Conservation (phyloP, 108 stramenopile genomes). For the Cyclostephanos tholiformis region DNA sequence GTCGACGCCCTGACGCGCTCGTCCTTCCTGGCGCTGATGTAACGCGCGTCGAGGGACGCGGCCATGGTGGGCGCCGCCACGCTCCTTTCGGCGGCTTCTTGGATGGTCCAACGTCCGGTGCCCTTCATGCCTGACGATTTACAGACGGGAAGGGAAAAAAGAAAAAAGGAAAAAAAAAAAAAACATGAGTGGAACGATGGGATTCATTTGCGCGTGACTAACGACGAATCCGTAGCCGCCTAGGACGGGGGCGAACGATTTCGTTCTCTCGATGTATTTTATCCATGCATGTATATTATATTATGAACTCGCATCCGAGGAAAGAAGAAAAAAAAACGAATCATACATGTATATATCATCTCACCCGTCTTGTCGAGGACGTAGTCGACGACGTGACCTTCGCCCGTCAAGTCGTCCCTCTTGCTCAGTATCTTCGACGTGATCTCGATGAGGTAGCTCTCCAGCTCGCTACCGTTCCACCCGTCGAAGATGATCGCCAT, state of each 20-base stretch:
- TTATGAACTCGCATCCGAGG: no score
- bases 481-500: slow-evolving; percentile 88
- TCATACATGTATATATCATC: no score
- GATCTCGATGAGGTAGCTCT: slow-evolving; percentile 97
- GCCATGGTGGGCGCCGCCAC: slow-evolving; percentile 97
- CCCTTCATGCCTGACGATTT: slow-evolving; percentile 94
- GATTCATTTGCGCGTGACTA: no score
- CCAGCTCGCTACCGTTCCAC: slow-evolving; percentile 92
- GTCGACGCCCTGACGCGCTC: slow-evolving; percentile 86
- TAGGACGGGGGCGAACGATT: no score
- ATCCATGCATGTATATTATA: no score
- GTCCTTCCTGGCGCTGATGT: slow-evolving; percentile 90
- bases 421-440: slow-evolving; percentile 90
- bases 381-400: slow-evolving; percentile 86
- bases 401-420: slow-evolving; percentile 79
- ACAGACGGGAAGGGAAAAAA: no score
- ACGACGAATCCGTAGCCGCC: no score
- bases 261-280: no score
- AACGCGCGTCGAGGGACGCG: slow-evolving; percentile 93
- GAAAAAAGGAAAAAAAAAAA: no score
- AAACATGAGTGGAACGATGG: no score
- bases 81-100: slow-evolving; percentile 96
- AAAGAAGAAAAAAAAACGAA: no score
- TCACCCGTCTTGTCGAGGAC: slow-evolving; percentile 91
- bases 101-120: slow-evolving; percentile 98